Conservation (phyloP, 441 rosid genomes). For the Hura crepitans region DNA sequence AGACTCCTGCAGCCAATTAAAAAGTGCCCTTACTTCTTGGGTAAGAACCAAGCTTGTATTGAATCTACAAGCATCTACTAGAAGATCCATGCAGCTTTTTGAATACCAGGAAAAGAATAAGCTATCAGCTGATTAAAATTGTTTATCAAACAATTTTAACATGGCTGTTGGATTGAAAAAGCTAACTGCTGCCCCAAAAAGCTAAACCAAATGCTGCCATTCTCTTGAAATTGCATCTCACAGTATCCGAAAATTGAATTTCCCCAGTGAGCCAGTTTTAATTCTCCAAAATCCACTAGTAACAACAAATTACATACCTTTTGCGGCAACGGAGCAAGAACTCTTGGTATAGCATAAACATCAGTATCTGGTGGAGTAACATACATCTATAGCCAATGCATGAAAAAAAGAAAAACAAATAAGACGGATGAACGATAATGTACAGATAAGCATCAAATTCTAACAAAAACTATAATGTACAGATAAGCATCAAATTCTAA, state of each 20-base stretch:
- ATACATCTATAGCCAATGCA: conserved; percentile 58
- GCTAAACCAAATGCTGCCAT: too few species aligned
- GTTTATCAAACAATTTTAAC: too few species aligned
- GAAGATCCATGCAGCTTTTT: too few species aligned
- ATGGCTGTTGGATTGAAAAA: too few species aligned
- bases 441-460: not conserved
- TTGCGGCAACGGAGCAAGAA: conserved; percentile 88
- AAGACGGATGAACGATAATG: conserved; percentile 5
- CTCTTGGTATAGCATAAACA: conserved; percentile 74
- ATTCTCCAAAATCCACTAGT: not conserved
- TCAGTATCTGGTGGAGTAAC: conserved; percentile 93
- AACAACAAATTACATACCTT: conserved; percentile 41
- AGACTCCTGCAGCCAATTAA: not conserved
- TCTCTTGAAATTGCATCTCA: not conserved
- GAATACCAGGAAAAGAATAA: too few species aligned
- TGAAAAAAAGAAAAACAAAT: not conserved
- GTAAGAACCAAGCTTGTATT: not conserved
- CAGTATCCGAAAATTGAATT: not conserved
- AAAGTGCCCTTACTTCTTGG: not conserved
- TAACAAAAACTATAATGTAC: not conserved
- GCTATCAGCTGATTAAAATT: too few species aligned
- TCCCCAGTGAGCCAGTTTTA: not conserved
- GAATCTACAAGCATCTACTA: not conserved
- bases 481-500: not conserved
- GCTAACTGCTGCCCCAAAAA: too few species aligned